A percentile compares a stretch with the other conserved stretches of the same genome.
phyloP scores from a whole-genome alignment of 371 early-diverging fungal genomes.

The Circinella minor region DNA sequence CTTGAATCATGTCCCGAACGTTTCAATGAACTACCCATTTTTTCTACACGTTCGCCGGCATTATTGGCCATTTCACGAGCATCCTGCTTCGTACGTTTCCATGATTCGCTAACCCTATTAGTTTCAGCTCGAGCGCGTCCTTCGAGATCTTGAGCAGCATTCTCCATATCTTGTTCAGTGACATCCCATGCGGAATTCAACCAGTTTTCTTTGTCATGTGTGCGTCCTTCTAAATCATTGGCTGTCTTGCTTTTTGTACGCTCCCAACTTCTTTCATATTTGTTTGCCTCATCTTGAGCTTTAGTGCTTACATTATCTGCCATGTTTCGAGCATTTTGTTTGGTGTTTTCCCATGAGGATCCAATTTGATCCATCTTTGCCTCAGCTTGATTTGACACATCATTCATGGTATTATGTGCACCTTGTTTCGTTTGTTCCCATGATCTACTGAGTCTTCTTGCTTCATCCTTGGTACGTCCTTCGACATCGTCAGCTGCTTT shows the following conservation, averaged over 20 bases:
- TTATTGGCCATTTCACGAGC: neutral
- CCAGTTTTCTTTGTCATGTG: neutral
- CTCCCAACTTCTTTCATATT: too few relatives aligned
- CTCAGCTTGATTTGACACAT: slow-evolving; percentile 8
- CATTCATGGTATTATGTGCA: slow-evolving; percentile 10
- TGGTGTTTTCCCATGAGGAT: slow-evolving; percentile 5
- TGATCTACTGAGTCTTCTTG: slow-evolving; percentile 1
- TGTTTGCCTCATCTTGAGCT: too few relatives aligned
- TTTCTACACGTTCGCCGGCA: too few relatives aligned
- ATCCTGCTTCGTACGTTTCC: slow-evolving; percentile 22
- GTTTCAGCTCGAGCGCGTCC: slow-evolving; percentile 4
- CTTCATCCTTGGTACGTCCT: slow-evolving; percentile 2
- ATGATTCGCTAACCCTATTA: neutral
- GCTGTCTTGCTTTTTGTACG: slow-evolving; percentile 2
- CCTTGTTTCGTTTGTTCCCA: slow-evolving; percentile 21
- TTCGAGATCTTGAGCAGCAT: neutral
- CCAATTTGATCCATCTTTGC: slow-evolving; percentile 2
- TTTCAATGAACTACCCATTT: neutral
- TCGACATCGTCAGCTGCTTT: neutral
- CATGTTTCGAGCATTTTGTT: neutral
- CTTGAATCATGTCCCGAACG: slow-evolving; percentile 15
- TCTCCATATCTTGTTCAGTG: slow-evolving; percentile 8
- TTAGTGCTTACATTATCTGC: slow-evolving; percentile 12
- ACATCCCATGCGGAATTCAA: neutral
- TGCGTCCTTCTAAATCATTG: neutral